Evolutionary conservation across 129 eudicot genomes (phyloP).

Genomic region (Smallanthus sonchifolius): DNA sequence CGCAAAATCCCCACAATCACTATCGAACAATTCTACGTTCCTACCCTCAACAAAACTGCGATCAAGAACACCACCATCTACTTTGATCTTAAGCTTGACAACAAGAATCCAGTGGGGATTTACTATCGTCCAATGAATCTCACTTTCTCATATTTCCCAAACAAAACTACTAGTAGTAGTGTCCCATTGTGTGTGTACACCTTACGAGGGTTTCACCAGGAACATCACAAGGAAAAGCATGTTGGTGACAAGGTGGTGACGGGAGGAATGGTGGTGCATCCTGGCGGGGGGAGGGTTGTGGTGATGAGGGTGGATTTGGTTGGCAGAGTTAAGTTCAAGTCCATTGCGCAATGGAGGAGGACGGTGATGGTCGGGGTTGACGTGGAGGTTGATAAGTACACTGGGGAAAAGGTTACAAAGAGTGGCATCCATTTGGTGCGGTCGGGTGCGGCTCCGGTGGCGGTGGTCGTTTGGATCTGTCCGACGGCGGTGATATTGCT

Average conservation of each 20-base stretch:
- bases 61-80: constrained; percentile 11
- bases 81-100: constrained; percentile 34
- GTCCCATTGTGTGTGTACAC: constrained; percentile 24
- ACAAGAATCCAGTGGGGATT: constrained; percentile 28
- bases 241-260: constrained; percentile 14
- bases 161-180: background rate
- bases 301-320: constrained; percentile 32
- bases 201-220: constrained; percentile 23
- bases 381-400: constrained; percentile 26
- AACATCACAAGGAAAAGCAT: constrained; percentile 23
- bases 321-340: constrained; percentile 32
- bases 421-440: constrained; percentile 9
- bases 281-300: constrained; percentile 2
- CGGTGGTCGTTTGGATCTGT: constrained; percentile 8
- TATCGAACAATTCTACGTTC: constrained; percentile 16
- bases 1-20: constrained; percentile 27
- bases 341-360: constrained; percentile 31
- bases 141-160: constrained; percentile 25
- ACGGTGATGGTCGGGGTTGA: constrained; percentile 23
- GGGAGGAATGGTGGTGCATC: constrained; percentile 2
- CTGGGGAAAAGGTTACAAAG: constrained; percentile 20
- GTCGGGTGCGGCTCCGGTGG: background rate
- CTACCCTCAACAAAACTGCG: constrained; percentile 20
- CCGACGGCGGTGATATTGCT: constrained; percentile 21
- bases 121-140: constrained; percentile 31